phyloP scores from a whole-genome alignment of 345 rosid genomes.

The Microcos paniculata region DNA sequence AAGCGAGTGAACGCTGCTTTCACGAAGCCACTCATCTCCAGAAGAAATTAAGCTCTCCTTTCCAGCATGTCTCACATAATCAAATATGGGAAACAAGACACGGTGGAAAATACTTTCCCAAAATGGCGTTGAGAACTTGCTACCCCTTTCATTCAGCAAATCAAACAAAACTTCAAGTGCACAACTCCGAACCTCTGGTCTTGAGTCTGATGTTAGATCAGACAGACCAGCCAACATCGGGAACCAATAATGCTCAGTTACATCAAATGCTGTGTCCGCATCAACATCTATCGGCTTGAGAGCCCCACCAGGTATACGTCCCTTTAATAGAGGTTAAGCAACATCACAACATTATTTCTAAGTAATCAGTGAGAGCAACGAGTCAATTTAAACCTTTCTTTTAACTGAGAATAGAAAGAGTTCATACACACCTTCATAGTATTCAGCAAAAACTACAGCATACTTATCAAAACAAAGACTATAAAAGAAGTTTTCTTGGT shows the following conservation, averaged over 20 bases:
- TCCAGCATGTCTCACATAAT: constrained; percentile 70
- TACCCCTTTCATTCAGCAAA: constrained; percentile 74
- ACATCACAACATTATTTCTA: not conserved
- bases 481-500: not conserved
- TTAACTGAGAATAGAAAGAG: not conserved
- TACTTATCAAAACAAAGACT: not conserved
- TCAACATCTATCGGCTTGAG: constrained; percentile 52
- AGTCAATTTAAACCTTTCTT: not conserved
- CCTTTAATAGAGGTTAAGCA: constrained; percentile 37
- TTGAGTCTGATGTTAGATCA: constrained; percentile 66
- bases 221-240: constrained; percentile 81
- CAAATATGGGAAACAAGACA: constrained; percentile 74
- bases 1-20: constrained; percentile 70
- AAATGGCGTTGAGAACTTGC: constrained; percentile 64
- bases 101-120: constrained; percentile 85
- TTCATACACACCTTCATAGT: not conserved
- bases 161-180: constrained; percentile 81
- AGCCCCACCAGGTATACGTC: constrained; percentile 67
- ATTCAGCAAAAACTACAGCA: not conserved
- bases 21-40: constrained; percentile 71
- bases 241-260: constrained; percentile 79
- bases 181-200: constrained; percentile 73
- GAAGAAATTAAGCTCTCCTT: constrained; percentile 54
- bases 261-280: constrained; percentile 45
- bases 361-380: not conserved